Conservation (phyloP, 768 basidiomycete genomes). For the Megacollybia marginata region DNA sequence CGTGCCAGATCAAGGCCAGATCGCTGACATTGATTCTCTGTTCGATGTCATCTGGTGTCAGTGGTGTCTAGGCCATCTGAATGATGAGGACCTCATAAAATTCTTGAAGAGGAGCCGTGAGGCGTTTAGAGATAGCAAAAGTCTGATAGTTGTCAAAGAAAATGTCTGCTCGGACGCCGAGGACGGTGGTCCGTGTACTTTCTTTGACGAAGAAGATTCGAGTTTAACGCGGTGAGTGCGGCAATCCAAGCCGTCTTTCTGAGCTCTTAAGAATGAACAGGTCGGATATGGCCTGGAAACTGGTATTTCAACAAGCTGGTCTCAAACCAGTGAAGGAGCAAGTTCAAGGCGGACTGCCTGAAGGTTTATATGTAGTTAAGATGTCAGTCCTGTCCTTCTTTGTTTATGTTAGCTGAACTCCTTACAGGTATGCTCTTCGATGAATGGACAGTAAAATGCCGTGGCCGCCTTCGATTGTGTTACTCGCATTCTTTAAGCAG, state of each 20-base stretch:
- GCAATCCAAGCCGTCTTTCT: background rate
- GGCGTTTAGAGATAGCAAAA: constrained; percentile 48
- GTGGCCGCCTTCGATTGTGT: too few relatives aligned
- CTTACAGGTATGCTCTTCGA: constrained; percentile 15
- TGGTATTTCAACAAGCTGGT: constrained; percentile 66
- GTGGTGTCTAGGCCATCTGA: constrained; percentile 91
- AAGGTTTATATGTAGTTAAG: constrained; percentile 77
- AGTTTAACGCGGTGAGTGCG: constrained; percentile 77
- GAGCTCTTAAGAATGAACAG: constrained; percentile 30
- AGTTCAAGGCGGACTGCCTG: constrained; percentile 78
- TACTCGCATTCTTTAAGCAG: too few relatives aligned
- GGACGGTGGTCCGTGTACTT: constrained; percentile 39
- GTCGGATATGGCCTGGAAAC: constrained; percentile 78
- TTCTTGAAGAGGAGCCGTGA: constrained; percentile 63
- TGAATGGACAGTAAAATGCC: background rate
- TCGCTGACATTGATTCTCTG: constrained; percentile 39
- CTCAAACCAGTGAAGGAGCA: constrained; percentile 65
- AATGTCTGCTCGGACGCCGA: constrained; percentile 63
- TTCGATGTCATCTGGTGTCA: constrained; percentile 97
- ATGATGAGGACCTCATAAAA: constrained; percentile 63
- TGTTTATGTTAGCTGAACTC: background rate
- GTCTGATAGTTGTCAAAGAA: constrained; percentile 87
- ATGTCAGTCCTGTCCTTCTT: constrained; percentile 40
- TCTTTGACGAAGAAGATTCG: constrained; percentile 84
- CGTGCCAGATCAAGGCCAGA: constrained; percentile 22